Base-by-base conservation (phyloP, 2,329 filamentous ascomycete species). In the Penicillium sp. region DNA sequence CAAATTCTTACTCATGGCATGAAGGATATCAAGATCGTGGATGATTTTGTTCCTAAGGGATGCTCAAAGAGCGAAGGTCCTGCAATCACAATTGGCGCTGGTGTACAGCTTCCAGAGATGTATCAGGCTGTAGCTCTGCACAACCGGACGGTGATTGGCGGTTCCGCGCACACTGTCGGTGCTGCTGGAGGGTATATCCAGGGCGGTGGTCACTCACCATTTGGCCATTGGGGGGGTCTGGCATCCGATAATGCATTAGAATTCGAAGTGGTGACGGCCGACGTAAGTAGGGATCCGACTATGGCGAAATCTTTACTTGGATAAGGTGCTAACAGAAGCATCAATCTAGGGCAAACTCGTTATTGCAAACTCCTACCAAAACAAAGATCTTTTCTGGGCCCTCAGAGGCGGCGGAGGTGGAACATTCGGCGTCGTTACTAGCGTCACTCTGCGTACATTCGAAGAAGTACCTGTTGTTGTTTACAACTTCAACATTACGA, bases 361-460 rank as follows among this genome's bases (percentile, higher is more conserved):
- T 11, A 50, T 42, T 20, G 65, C 58, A 7, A 61, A 70, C 58
- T 47, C 51, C 2, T 62, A 66, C 35, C 56, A 63, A 12, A 66
- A 65, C 38, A 38, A 67, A 0, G 79, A 82, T 55, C 71, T 84
- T 1, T 84, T 82, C 69, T 82, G 78, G 76, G 82, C 81, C 22
- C 68, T 83, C 5, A 76, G 79, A 28, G 82, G 82, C 8, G 84
- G 84, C 5, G 85, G 85, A 3, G 85, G 84, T 1, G 83, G 82
- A 20, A 69, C 65, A 59, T 78, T 78, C 62, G 78, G 79, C 39
- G 70, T 81, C n/a, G 78, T 80, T 5, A 72, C 76, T 8, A 73
- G 71, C 28, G 78, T 76, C 38, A 80, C 78, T 12, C 63, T 81
- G 38, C 75, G 75, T n/a, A 76, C 78, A 12, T 78, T 78, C 47